A percentile compares a stretch with the other conserved stretches of the same genome.
Conservation (phyloP, 805 yeast species). For the Cyberlindnera americana region DNA sequence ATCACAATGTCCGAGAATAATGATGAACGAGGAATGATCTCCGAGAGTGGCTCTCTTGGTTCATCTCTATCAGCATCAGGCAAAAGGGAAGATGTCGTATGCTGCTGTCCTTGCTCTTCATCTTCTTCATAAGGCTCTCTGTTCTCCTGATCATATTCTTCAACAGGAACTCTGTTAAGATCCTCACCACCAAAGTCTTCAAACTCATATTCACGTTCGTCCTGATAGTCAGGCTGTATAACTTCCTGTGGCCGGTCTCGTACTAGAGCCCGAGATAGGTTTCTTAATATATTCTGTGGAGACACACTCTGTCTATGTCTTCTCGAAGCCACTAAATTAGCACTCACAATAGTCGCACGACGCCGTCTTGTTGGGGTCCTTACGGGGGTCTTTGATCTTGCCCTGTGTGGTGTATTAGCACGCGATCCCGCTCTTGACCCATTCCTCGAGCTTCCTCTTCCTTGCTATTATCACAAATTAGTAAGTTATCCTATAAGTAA, state of each 20-base stretch:
- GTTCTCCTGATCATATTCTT: slow-evolving; percentile 2
- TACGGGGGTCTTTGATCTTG: slow-evolving; percentile 22
- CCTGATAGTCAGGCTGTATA: not conserved
- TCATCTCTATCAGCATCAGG: slow-evolving; percentile 2
- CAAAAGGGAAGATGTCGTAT: slow-evolving; percentile 2
- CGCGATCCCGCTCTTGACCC: slow-evolving; percentile 8
- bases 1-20: slow-evolving; percentile 25
- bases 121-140: not conserved
- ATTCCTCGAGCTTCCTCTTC: slow-evolving; percentile 5
- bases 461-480: slow-evolving; percentile 2
- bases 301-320: slow-evolving; percentile 20
- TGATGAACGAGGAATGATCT: slow-evolving; percentile 3
- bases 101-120: not conserved
- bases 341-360: slow-evolving; percentile 23
- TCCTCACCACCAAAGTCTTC: not conserved
- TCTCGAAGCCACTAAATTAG: slow-evolving; percentile 23
- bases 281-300: slow-evolving; percentile 23
- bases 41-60: slow-evolving; percentile 4
- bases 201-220: not conserved
- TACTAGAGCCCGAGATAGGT: slow-evolving; percentile 24
- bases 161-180: not conserved
- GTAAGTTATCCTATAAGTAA: not conserved
- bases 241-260: slow-evolving; percentile 8
- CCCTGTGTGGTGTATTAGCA: slow-evolving; percentile 15
- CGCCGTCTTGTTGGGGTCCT: slow-evolving; percentile 26